Evolutionary conservation across 2,329 filamentous ascomycete genomes (phyloP).

Genomic region (Arachnomyces sp.): DNA sequence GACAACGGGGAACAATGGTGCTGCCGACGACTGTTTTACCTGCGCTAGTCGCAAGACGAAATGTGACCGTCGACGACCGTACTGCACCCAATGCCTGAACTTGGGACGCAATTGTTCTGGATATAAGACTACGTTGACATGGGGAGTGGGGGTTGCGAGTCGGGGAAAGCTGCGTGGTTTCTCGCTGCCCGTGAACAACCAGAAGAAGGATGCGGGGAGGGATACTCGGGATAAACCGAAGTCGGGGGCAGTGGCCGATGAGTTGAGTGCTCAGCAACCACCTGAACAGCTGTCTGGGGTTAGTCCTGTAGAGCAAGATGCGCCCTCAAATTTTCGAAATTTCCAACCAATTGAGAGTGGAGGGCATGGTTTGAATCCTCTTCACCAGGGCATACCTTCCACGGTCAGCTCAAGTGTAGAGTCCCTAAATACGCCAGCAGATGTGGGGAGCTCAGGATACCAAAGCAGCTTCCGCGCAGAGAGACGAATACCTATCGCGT

Average conservation of each 20-base stretch:
- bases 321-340: neutral
- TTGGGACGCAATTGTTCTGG: slow-evolving; percentile 87
- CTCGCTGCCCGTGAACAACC: slow-evolving; percentile 52
- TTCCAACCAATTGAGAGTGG: too few species aligned
- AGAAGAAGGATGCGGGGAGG: too few species aligned
- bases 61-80: slow-evolving; percentile 86
- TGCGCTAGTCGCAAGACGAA: slow-evolving; percentile 75
- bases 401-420: too few species aligned
- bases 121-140: slow-evolving; percentile 94
- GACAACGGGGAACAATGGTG: slow-evolving; percentile 70
- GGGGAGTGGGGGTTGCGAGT: slow-evolving; percentile 92
- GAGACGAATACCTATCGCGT: too few species aligned
- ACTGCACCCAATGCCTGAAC: slow-evolving; percentile 90
- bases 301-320: neutral
- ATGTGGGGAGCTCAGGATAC: too few species aligned
- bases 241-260: too few species aligned
- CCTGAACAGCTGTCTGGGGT: neutral
- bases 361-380: too few species aligned
- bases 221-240: slow-evolving; percentile 5
- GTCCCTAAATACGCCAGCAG: too few species aligned
- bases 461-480: too few species aligned
- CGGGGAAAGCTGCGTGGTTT: slow-evolving; percentile 87
- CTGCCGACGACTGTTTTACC: slow-evolving; percentile 89
- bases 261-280: too few species aligned
- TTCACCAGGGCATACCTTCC: too few species aligned